Base-by-base conservation (phyloP, 2,329 filamentous ascomycete species). In the Ciborinia camelliae region DNA sequence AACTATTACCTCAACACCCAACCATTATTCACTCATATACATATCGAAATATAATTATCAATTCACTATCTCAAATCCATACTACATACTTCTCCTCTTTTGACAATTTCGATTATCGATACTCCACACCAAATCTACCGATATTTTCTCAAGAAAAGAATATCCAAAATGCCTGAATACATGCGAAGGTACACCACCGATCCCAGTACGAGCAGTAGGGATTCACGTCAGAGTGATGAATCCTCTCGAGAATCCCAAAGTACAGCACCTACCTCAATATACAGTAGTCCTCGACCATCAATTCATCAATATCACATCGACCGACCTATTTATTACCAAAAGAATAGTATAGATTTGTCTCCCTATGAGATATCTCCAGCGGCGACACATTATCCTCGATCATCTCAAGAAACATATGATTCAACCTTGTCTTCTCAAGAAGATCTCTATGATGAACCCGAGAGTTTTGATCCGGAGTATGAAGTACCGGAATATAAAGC, bases 341-440 rank as follows among this genome's bases (percentile, higher is more conserved):
- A 54, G 23, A 37, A 64, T 32, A 37, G 20, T 12, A 43, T 53
- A 35, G 54, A 61, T 23, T 20, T 58, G 7, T n/a, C 54, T 28
- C 48, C 64, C 14, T 68, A 69, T 62, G 63, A 71, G n/a, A 64
- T 70, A 43, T 72, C 72, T 1, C 71, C 72, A 7, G 60, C 66
- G 23, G 67, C 71, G 15, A 71, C 71, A 12, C 69, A 67, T 55
- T 71, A 63, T 69, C 74, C 66, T 73, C 78, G 65, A 77, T 79
- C 57, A 70, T 77, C 70, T 75, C 79, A 71, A 69, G 89, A 91
- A 67, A 96, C 92, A 1, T 96, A 93, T 76, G 86, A 87, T 71
- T 97, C 92, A 6, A 90, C 87, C 3, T 79, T 85, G 39, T 79
- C 84, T 39, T 90, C 88, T 4, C 81, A 84, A 51, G 78, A 82